A percentile compares a stretch with the other conserved stretches of the same genome.
Conservation (phyloP, 139 green algal genomes). For the Chlorella sp. region DNA sequence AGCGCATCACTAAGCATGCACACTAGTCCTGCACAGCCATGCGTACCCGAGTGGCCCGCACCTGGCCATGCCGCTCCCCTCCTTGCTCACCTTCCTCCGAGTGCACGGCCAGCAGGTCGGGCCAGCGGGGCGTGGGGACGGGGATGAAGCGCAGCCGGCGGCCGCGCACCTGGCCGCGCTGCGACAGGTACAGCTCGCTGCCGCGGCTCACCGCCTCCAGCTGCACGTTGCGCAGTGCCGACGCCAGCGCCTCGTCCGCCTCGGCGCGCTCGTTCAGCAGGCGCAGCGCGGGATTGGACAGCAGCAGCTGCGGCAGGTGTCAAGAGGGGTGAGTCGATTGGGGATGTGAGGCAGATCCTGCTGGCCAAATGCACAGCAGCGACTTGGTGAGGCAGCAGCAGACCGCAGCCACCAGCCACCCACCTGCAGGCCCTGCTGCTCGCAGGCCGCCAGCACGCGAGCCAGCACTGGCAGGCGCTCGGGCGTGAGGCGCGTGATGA, state of each 20-base stretch:
- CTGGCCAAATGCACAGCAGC: no score
- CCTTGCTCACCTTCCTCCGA: constrained; percentile 5
- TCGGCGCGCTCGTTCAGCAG: constrained; percentile 55
- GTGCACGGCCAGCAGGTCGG: constrained; percentile 77
- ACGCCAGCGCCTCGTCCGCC: constrained; percentile 5
- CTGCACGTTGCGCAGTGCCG: constrained; percentile 6
- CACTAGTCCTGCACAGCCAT: no score
- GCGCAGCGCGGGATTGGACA: constrained; percentile 83
- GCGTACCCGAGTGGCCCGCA: no score
- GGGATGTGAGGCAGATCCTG: no score
- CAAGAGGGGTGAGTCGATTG: no score
- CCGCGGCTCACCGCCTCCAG: constrained; percentile 18
- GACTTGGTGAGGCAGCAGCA: no score
- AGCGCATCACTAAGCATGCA: not conserved
- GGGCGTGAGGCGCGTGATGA: constrained; percentile 91
- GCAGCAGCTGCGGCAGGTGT: constrained; percentile 53
- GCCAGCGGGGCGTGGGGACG: constrained; percentile 90
- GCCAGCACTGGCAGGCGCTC: constrained; percentile 81
- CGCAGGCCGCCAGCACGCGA: constrained; percentile 63
- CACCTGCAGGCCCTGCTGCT: constrained; percentile 48
- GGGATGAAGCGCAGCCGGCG: constrained; percentile 63
- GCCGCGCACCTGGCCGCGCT: not conserved
- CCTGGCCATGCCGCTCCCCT: not conserved
- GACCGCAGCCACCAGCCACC: no score
- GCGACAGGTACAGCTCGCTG: constrained; percentile 30